Conservation (phyloP, 2,329 filamentous ascomycete species). For the Neopestalotiopsis clavispora region DNA sequence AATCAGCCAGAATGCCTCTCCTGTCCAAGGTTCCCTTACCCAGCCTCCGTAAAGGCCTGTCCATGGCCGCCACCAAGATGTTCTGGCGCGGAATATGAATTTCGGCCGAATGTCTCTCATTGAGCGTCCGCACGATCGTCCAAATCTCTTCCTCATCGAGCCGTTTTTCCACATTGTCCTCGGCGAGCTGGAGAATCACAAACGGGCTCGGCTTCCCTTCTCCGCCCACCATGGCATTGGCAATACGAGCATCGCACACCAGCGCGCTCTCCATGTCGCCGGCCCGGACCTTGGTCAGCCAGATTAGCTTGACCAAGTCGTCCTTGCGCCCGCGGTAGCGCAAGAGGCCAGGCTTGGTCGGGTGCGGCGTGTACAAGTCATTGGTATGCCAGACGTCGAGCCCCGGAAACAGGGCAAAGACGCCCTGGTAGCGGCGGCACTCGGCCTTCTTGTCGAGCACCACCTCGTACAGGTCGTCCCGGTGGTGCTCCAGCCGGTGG, state of each 20-base stretch:
- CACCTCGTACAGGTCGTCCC: slow-evolving; percentile 1
- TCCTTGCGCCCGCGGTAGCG: slow-evolving; percentile 12
- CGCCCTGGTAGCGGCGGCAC: slow-evolving; percentile 13
- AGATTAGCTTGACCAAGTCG: slow-evolving; percentile 17
- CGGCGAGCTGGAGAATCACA: slow-evolving; percentile 11
- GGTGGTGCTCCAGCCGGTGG: background rate
- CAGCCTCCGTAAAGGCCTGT: slow-evolving; percentile 8
- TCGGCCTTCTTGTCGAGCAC: slow-evolving; percentile 10
- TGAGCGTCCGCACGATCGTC: background rate
- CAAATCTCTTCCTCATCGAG: background rate
- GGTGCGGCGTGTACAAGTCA: slow-evolving; percentile 15
- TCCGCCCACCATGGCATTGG: slow-evolving; percentile 14
- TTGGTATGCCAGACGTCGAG: background rate
- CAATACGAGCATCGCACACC: background rate
- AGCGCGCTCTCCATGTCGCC: slow-evolving; percentile 16
- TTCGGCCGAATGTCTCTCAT: slow-evolving; percentile 10
- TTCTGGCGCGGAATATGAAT: slow-evolving; percentile 13
- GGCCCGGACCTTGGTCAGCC: slow-evolving; percentile 15
- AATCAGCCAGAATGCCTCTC: slow-evolving; percentile 13
- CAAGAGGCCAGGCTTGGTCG: slow-evolving; percentile 12
- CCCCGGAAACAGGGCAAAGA: slow-evolving; percentile 9
- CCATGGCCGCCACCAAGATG: slow-evolving; percentile 7
- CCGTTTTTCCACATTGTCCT: background rate
- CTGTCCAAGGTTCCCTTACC: slow-evolving; percentile 17
- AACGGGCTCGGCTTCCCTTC: slow-evolving; percentile 14